These are phyloP conservation scores for Exophiala oligosperma DNA, from an alignment of 2,329 filamentous ascomycete species.

Conservation along the genomic window DNA sequence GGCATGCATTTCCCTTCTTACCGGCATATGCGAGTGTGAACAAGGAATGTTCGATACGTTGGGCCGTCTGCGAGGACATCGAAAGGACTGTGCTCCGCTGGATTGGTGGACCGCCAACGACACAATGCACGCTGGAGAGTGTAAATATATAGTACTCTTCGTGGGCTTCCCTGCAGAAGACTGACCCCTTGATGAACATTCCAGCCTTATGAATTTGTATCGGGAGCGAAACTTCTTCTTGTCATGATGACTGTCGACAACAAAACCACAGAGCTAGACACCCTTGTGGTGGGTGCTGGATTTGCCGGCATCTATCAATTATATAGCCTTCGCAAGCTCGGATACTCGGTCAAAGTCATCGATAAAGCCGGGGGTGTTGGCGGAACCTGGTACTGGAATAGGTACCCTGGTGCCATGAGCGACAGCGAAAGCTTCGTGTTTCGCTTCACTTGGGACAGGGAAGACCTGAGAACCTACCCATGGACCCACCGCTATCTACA, in stretches of 20 bases:
- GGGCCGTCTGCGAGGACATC: background rate
- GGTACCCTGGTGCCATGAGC: conserved; percentile 45
- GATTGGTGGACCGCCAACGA: background rate
- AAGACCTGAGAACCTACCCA: conserved; percentile 19
- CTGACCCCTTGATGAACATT: background rate
- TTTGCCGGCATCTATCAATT: conserved; percentile 53
- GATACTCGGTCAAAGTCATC: conserved; percentile 50
- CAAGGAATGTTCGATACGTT: background rate
- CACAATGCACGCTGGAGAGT: conserved; percentile 2
- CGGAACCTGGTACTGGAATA: conserved; percentile 46
- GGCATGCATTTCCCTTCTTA: background rate
- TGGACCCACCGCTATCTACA: conserved; percentile 26
- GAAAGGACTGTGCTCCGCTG: background rate
- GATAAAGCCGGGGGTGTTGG: conserved; percentile 51
- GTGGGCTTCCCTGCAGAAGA: conserved; percentile 1
- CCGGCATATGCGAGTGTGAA: conserved; percentile 1
- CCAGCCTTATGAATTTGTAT: background rate
- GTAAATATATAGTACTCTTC: conserved; percentile 6
- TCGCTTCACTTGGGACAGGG: conserved; percentile 11
- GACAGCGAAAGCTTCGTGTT: conserved; percentile 17
- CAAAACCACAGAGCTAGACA: conserved; percentile 27
- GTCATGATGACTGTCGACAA: conserved; percentile 4
- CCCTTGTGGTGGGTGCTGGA: conserved; percentile 34
- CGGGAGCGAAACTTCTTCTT: background rate
- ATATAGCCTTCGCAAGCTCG: conserved; percentile 52